Evolutionary conservation across 352 stramenopile genomes (phyloP).

Genomic region (Peronospora belbahrii): DNA sequence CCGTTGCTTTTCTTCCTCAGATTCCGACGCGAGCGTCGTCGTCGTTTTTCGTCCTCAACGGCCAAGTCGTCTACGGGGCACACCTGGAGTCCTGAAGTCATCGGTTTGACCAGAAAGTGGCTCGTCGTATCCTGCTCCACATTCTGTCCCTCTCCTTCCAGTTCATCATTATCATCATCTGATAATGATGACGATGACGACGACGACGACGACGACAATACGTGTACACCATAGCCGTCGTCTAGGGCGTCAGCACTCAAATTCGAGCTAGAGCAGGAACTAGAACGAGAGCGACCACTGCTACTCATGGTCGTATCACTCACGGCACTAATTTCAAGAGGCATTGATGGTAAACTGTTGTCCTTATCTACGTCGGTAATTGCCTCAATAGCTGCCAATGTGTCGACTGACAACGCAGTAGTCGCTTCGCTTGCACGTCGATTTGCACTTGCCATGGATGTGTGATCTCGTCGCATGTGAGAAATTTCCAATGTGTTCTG

Average conservation of each 20-base stretch:
- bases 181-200: too few species aligned
- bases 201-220: slow-evolving; percentile 29
- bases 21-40: slow-evolving; percentile 38
- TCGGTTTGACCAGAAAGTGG: slow-evolving; percentile 59
- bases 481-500: background rate
- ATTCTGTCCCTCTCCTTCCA: slow-evolving; percentile 15
- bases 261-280: slow-evolving; percentile 28
- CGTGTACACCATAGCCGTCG: slow-evolving; percentile 33
- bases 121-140: slow-evolving; percentile 11
- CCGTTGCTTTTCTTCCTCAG: slow-evolving; percentile 30
- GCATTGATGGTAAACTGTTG: slow-evolving; percentile 1
- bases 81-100: slow-evolving; percentile 55
- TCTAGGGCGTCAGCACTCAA: slow-evolving; percentile 25
- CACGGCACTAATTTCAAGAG: slow-evolving; percentile 23
- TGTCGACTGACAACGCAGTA: slow-evolving; percentile 16
- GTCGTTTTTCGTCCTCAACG: slow-evolving; percentile 70
- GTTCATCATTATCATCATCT: slow-evolving; percentile 26
- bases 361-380: slow-evolving; percentile 4
- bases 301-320: slow-evolving; percentile 39
- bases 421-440: slow-evolving; percentile 18
- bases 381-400: slow-evolving; percentile 16
- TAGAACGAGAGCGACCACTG: slow-evolving; percentile 24
- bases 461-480: slow-evolving; percentile 11
- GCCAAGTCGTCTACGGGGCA: slow-evolving; percentile 69
- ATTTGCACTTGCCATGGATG: slow-evolving; percentile 15